Conservation (phyloP, 495 filamentous ascomycete species). For the Penicillium ochrochloron region DNA sequence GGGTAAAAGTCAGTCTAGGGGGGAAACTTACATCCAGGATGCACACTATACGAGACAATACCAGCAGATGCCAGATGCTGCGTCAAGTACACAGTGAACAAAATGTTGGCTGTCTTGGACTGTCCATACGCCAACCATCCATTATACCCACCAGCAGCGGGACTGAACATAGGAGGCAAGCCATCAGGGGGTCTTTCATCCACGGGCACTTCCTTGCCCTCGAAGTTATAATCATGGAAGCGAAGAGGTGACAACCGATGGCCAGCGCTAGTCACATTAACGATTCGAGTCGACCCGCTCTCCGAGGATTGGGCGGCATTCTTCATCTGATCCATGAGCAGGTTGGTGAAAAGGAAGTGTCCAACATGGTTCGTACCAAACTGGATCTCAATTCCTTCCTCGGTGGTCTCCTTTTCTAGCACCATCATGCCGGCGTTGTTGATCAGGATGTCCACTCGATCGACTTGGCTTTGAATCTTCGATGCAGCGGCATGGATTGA, state of each 20-base stretch:
- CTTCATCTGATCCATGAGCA: conserved; percentile 63
- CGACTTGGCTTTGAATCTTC: conserved; percentile 17
- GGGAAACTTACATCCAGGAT: conserved; percentile 30
- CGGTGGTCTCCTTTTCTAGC: conserved; percentile 47
- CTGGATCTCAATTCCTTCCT: conserved; percentile 71
- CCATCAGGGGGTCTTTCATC: conserved; percentile 24
- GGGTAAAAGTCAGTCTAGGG: neutral
- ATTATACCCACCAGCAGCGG: conserved; percentile 26
- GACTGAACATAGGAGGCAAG: conserved; percentile 24
- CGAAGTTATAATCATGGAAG: conserved; percentile 30
- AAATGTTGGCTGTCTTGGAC: conserved; percentile 65
- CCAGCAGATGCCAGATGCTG: conserved; percentile 19
- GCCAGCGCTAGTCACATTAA: conserved; percentile 50
- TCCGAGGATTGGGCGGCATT: conserved; percentile 43
- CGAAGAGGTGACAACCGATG: conserved; percentile 42
- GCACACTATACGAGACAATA: conserved; percentile 30
- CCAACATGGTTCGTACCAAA: conserved; percentile 76
- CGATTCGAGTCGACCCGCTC: conserved; percentile 34
- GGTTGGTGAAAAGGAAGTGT: conserved; percentile 66
- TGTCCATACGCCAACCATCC: conserved; percentile 61
- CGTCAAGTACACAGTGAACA: conserved; percentile 49
- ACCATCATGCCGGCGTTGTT: conserved; percentile 76
- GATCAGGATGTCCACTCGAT: conserved; percentile 38
- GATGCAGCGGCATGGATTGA: conserved; percentile 22
- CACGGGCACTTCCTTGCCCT: conserved; percentile 23